Percentiles rank a stretch among this genome's conserved stretches.
phyloP scores from a whole-genome alignment of 2,329 filamentous ascomycete species.

The Arthroderma uncinatum region DNA sequence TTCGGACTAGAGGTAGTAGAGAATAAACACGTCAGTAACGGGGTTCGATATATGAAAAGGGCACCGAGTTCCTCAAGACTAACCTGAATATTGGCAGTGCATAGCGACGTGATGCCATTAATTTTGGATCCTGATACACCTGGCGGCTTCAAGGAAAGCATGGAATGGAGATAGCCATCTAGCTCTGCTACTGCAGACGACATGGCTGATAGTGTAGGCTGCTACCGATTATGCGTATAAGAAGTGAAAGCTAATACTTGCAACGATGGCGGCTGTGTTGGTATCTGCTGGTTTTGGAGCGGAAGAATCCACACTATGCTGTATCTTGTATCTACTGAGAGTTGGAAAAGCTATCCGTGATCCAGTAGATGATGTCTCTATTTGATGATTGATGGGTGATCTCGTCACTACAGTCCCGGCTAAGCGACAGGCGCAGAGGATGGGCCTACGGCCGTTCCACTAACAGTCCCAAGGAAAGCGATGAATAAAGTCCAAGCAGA shows the following conservation, averaged over 20 bases:
- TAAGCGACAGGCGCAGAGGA: conserved; percentile 1
- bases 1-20: conserved; percentile 57
- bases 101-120: conserved; percentile 71
- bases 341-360: conserved; percentile 3
- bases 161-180: conserved; percentile 79
- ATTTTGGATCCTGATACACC: conserved; percentile 93
- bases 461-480: neutral
- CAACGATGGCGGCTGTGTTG: neutral
- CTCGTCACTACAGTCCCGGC: conserved; percentile 5
- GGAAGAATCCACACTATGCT: neutral
- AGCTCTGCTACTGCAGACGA: conserved; percentile 81
- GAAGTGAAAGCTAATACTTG: conserved; percentile 7
- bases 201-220: conserved; percentile 42
- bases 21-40: conserved; percentile 20
- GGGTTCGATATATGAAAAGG: neutral
- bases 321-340: conserved; percentile 8
- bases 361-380: conserved; percentile 4
- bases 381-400: conserved; percentile 3
- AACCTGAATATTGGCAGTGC: conserved; percentile 85
- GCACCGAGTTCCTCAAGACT: conserved; percentile 24
- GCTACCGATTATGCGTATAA: conserved; percentile 8
- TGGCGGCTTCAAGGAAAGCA: conserved; percentile 82
- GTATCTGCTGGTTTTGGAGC: neutral
- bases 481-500: neutral
- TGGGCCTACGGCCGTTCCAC: conserved; percentile 2